A percentile compares a stretch with the other conserved stretches of the same genome.
Evolutionary conservation across 2,329 filamentous ascomycete species (phyloP).

Genomic region (Cladobotryum mycophilum): DNA sequence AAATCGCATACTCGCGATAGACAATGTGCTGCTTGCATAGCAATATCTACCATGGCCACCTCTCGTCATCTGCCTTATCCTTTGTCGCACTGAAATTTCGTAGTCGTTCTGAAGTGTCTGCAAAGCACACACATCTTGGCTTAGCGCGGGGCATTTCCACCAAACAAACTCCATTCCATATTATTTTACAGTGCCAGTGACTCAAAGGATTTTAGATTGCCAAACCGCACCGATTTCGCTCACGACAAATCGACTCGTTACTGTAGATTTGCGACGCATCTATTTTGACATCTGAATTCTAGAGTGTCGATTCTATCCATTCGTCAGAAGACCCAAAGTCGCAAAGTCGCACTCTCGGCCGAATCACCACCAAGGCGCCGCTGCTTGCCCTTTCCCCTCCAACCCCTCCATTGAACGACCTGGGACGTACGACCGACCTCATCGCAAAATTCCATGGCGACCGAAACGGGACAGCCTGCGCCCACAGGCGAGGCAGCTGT

Average conservation of each 20-base stretch:
- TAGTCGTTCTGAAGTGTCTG: background rate
- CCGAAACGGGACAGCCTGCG: slow-evolving; percentile 25
- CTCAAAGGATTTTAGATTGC: slow-evolving; percentile 21
- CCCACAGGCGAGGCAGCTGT: slow-evolving; percentile 19
- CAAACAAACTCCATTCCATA: slow-evolving; percentile 7
- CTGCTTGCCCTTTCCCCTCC: slow-evolving; percentile 9
- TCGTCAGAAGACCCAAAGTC: too few species aligned
- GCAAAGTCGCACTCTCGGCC: too few species aligned
- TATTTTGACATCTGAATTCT: too few species aligned
- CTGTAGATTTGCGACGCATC: too few species aligned
- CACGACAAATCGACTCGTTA: background rate
- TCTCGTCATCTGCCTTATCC: too few species aligned
- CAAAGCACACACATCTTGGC: background rate
- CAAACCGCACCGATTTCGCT: slow-evolving; percentile 3
- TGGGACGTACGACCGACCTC: background rate
- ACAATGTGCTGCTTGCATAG: too few species aligned
- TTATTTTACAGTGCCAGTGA: slow-evolving; percentile 24
- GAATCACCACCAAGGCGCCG: too few species aligned
- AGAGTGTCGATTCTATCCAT: too few species aligned
- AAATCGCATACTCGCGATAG: too few species aligned
- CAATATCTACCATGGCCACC: too few species aligned
- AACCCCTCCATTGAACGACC: background rate
- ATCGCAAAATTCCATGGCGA: slow-evolving; percentile 22
- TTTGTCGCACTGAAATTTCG: too few species aligned
- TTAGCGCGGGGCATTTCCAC: slow-evolving; percentile 29